Base-by-base conservation (phyloP, 345 rosid species). In the Pistacia vera region DNA sequence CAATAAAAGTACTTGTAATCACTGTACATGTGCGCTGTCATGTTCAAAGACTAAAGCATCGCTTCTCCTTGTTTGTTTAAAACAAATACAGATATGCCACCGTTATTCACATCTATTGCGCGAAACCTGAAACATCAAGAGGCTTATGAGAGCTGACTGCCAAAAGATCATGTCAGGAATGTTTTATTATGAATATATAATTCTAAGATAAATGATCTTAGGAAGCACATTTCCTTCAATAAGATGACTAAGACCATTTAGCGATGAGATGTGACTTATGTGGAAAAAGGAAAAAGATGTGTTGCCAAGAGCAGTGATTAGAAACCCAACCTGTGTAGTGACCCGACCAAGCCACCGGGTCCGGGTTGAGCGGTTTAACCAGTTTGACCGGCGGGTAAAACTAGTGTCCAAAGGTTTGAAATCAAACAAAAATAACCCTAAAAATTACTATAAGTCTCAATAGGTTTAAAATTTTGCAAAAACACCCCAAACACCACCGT, bases 31-130 rank as follows among this genome's bases (percentile, higher is more conserved):
- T 90, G 93, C 4, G 90, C 83, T 11, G 90, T 90, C 89, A 84
- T 81, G 73, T 90, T 88, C 82, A 90, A 77, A 22, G 88, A 81
- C 54, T 84, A 85, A 18, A 90, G 85, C 94, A 88, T 90, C n/a
- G 89, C 86, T 85, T 90, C 94, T 38, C 92, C 94, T 69, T 51
- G 79, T 46, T 41, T 80, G 84, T 88, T 88, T 82, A 88, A 74
- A 48, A 41, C 73, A 63, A 88, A 86, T 17, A 86, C 81, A 66
- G 83, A 88, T 59, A 90, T 78, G 46, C 93, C 89, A 1, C 93
- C 87, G 56, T 90, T 88, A 55, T 90, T 88, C 65, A 88, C 86
- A 68, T 88, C 93, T 52, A 83, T 72, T 11, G 91, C 86, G 4
- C 87, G 86, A 77, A 90, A 90, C 83, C 90, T 88, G 88, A 75